A percentile compares a stretch with the other conserved stretches of the same genome.
These are phyloP conservation scores for Amesomyces nigricolor DNA, from an alignment of 2,329 filamentous ascomycete species.

Conservation along the genomic window DNA sequence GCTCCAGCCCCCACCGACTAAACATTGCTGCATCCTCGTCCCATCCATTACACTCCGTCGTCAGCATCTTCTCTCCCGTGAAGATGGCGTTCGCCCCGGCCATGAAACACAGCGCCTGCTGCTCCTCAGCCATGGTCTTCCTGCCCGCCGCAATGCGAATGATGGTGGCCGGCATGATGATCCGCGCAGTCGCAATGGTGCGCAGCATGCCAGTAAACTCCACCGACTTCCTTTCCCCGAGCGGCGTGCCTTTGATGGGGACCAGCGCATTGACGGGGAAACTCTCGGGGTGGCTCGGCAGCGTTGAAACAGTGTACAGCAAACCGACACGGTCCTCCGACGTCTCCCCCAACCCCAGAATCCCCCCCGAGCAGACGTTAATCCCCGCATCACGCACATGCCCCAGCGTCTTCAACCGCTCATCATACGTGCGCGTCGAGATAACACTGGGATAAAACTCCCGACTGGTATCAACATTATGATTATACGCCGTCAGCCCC, in stretches of 20 bases:
- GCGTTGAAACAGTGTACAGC: constrained; percentile 72
- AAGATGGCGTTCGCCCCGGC: constrained; percentile 93
- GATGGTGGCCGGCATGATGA: constrained; percentile 80
- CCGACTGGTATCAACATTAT: constrained; percentile 85
- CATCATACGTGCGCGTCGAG: constrained; percentile 80
- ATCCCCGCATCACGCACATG: constrained; percentile 82
- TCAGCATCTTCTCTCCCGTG: constrained; percentile 93
- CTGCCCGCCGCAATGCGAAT: constrained; percentile 81
- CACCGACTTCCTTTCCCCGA: constrained; percentile 68
- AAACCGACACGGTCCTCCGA: constrained; percentile 75
- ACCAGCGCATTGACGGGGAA: constrained; percentile 90
- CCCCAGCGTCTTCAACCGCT: constrained; percentile 71
- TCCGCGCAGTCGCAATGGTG: constrained; percentile 75
- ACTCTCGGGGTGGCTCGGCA: constrained; percentile 78
- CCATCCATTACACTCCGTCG: constrained; percentile 86
- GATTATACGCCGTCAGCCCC: constrained; percentile 86
- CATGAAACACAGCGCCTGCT: constrained; percentile 85
- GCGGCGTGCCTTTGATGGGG: constrained; percentile 82
- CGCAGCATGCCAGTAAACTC: constrained; percentile 73
- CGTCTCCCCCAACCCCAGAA: constrained; percentile 77
- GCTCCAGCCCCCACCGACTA: constrained; percentile 70
- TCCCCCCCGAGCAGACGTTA: constrained; percentile 85
- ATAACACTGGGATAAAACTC: constrained; percentile 87
- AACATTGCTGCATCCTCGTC: constrained; percentile 84
- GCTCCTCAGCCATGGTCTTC: constrained; percentile 78